These are phyloP conservation scores for Chalciporus pseudorubinellus DNA, from an alignment of 768 basidiomycete genomes.

Conservation along the genomic window DNA sequence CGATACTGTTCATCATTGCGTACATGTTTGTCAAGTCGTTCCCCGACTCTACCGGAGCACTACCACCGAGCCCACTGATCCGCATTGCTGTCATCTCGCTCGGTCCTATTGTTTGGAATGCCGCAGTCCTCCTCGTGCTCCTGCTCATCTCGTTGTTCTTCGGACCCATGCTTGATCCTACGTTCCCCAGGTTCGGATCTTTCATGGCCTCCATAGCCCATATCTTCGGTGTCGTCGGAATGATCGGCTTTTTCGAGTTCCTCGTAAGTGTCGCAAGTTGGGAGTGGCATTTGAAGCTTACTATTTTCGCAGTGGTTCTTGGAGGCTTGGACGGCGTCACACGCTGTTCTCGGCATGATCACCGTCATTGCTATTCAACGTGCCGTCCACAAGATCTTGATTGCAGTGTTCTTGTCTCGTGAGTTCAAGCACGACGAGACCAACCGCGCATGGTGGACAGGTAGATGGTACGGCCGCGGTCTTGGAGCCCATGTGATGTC, in stretches of 20 bases:
- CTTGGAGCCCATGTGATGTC: conserved; percentile 90
- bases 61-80: conserved; percentile 80
- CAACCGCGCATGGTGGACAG: conserved; percentile 99
- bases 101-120: conserved; percentile 96
- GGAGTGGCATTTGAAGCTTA: conserved; percentile 10
- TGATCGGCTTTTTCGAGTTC: conserved; percentile 96
- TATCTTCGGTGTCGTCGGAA: conserved; percentile 74
- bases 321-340: conserved; percentile 86
- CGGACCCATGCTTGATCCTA: conserved; percentile 83
- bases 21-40: conserved; percentile 94
- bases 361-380: conserved; percentile 90
- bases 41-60: conserved; percentile 57
- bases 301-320: conserved; percentile 77
- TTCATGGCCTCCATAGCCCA: conserved; percentile 92
- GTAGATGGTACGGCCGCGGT: conserved; percentile 94
- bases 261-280: conserved; percentile 52
- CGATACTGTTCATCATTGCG: conserved; percentile 79
- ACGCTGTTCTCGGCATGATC: conserved; percentile 92
- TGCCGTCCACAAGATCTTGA: conserved; percentile 89
- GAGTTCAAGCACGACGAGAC: conserved; percentile 99
- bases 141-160: conserved; percentile 92
- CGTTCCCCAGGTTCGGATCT: conserved; percentile 88
- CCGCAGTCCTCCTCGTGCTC: conserved; percentile 76
- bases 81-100: conserved; percentile 91
- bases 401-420: conserved; percentile 90